A percentile compares a stretch with the other conserved stretches of the same genome.
Conservation (phyloP, 139 green algal species). For the Micractinium conductrix region DNA sequence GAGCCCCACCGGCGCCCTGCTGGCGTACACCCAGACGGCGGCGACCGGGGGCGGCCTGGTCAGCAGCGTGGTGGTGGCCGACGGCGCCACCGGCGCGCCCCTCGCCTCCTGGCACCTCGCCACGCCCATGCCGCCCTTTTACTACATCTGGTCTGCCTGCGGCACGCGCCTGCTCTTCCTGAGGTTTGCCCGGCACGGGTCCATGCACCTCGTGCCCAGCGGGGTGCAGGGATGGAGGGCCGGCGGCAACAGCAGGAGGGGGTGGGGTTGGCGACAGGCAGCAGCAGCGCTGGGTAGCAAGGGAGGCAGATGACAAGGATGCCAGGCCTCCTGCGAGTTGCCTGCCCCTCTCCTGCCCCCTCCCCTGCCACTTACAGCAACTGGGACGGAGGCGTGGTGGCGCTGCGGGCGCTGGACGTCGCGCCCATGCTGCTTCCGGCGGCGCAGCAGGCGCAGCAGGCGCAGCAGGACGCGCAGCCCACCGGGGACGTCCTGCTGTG, state of each 20-base stretch:
- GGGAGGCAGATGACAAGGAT: too few relatives aligned
- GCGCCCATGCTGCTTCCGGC: neutral
- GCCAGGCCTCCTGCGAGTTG: too few relatives aligned
- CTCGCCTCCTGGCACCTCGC: neutral
- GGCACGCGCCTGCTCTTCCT: slow-evolving; percentile 35
- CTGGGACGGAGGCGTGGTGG: neutral
- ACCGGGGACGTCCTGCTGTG: slow-evolving; percentile 18
- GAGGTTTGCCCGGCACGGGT: too few relatives aligned
- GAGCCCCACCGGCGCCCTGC: neutral
- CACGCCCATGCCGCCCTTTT: slow-evolving; percentile 2
- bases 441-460: too few relatives aligned
- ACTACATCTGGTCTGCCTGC: slow-evolving; percentile 15
- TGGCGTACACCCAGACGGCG: slow-evolving; percentile 6
- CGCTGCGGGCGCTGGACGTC: slow-evolving; percentile 14
- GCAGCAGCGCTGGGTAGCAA: too few relatives aligned
- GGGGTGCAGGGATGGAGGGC: too few relatives aligned
- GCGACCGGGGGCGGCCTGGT: neutral
- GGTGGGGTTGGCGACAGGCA: too few relatives aligned
- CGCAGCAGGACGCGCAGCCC: too few relatives aligned
- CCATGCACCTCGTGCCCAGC: too few relatives aligned
- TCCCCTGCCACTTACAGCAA: neutral
- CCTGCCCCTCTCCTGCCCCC: too few relatives aligned
- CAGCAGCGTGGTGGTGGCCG: neutral
- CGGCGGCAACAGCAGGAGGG: too few relatives aligned
- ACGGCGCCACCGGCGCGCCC: neutral